Percentiles rank a stretch among this genome's conserved stretches.
These are phyloP conservation scores for Clohesyomyces aquaticus DNA, from an alignment of 495 filamentous ascomycete species.

Conservation along the genomic window DNA sequence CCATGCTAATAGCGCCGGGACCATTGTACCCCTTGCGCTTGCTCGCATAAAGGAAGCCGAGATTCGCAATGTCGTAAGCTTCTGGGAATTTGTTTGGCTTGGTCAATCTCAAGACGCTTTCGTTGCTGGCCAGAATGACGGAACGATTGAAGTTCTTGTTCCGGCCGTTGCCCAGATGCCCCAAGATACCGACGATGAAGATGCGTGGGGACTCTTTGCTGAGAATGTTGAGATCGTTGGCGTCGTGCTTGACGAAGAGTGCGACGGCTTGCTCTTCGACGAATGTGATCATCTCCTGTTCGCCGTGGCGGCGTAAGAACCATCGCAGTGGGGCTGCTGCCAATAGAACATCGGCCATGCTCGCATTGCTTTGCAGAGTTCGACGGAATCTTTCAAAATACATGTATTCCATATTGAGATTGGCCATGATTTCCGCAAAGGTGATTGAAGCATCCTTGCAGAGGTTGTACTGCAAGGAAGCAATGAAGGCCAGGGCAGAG, in stretches of 20 bases:
- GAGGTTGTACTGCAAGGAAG: slow-evolving; percentile 28
- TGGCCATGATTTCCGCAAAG: slow-evolving; percentile 28
- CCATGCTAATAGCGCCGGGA: slow-evolving; percentile 20
- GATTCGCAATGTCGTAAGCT: slow-evolving; percentile 30
- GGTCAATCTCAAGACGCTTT: slow-evolving; percentile 16
- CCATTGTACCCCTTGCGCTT: slow-evolving; percentile 34
- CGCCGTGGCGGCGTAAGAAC: slow-evolving; percentile 9
- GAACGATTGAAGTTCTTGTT: slow-evolving; percentile 26
- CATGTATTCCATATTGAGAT: slow-evolving; percentile 17
- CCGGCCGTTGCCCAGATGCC: slow-evolving; percentile 22
- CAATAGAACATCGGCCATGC: slow-evolving; percentile 15
- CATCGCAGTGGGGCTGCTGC: slow-evolving; percentile 31
- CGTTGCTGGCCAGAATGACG: slow-evolving; percentile 33
- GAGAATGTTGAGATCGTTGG: slow-evolving; percentile 15
- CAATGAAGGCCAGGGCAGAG: slow-evolving; percentile 30
- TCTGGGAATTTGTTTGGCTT: slow-evolving; percentile 32
- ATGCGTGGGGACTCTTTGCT: slow-evolving; percentile 30
- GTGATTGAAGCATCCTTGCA: slow-evolving; percentile 25
- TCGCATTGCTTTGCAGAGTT: slow-evolving; percentile 13
- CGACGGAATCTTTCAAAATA: slow-evolving; percentile 26
- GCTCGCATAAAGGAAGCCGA: slow-evolving; percentile 25
- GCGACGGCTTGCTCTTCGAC: slow-evolving; percentile 27
- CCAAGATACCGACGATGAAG: slow-evolving; percentile 35
- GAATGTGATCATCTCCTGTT: slow-evolving; percentile 2
- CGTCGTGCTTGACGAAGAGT: slow-evolving; percentile 24